Conservation (phyloP, 108 stramenopile genomes). For the Aurantiochytrium sp. region DNA sequence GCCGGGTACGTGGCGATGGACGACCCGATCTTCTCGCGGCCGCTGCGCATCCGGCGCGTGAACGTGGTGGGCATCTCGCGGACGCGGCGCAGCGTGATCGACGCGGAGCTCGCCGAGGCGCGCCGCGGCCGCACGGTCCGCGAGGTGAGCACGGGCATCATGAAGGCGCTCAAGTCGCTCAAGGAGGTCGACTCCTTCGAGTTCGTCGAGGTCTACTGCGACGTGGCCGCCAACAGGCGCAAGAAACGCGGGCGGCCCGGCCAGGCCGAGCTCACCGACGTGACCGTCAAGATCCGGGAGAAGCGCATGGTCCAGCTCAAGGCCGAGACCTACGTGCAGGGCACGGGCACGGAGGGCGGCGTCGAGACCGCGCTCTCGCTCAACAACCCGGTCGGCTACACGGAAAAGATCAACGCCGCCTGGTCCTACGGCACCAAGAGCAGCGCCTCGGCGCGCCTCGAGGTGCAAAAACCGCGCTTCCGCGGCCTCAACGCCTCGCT, state of each 20-base stretch:
- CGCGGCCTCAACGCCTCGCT: background rate
- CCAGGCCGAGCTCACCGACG: conserved; percentile 9
- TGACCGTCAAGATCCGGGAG: background rate
- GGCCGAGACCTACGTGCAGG: conserved; percentile 19
- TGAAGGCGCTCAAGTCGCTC: background rate
- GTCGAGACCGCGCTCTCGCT: conserved; percentile 12
- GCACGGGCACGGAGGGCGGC: background rate
- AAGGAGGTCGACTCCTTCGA: conserved; percentile 28
- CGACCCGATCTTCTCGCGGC: background rate
- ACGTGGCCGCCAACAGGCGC: background rate
- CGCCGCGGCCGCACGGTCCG: background rate
- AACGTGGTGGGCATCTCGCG: conserved; percentile 9
- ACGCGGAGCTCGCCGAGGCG: conserved; percentile 11
- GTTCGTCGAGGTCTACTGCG: conserved; percentile 20
- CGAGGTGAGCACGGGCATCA: conserved; percentile 28
- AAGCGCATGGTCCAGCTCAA: conserved; percentile 24
- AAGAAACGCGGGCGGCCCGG: background rate
- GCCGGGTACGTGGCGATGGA: background rate
- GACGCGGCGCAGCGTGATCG: conserved; percentile 16
- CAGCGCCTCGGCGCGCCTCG: background rate
- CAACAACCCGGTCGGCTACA: conserved; percentile 6
- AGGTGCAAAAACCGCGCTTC: background rate
- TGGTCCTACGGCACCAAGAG: conserved; percentile 31
- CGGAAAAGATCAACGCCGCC: conserved; percentile 15
- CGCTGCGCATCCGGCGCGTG: conserved; percentile 17